phyloP scores from a whole-genome alignment of 257 asterid genomes.

The Paulownia fortunei region DNA sequence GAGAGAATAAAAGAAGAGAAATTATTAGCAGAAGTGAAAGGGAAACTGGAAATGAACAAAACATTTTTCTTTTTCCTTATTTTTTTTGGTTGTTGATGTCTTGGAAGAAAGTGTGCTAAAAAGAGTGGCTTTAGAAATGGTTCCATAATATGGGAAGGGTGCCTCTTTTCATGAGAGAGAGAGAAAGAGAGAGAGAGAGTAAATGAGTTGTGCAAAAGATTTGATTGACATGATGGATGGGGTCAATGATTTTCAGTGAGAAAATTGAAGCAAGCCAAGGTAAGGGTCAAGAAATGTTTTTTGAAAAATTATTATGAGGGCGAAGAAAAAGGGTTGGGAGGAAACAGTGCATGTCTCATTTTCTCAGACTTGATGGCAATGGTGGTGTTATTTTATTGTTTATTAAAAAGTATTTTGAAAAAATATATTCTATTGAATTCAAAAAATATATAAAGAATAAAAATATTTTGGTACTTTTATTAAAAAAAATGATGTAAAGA shows the following conservation, averaged over 20 bases:
- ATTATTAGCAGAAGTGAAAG: conserved; percentile 39
- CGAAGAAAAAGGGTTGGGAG: conserved; percentile 20
- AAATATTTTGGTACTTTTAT: too few relatives aligned
- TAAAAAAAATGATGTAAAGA: too few relatives aligned
- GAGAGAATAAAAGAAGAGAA: conserved; percentile 24
- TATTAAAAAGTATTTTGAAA: too few relatives aligned
- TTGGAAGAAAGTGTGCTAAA: not conserved
- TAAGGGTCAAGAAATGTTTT: conserved; percentile 49
- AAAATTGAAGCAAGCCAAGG: conserved; percentile 47
- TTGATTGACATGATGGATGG: conserved; percentile 75
- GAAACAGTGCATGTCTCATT: conserved; percentile 29
- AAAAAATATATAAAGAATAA: too few relatives aligned
- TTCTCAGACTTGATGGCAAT: conserved; percentile 35
- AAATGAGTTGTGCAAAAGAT: conserved; percentile 48
- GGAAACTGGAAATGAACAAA: conserved; percentile 37
- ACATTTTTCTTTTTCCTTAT: conserved; percentile 55
- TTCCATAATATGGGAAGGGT: conserved; percentile 22
- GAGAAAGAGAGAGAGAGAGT: conserved; percentile 25
- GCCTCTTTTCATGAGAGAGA: too few relatives aligned
- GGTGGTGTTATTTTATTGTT: too few relatives aligned
- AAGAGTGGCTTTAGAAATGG: conserved; percentile 14
- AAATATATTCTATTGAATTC: too few relatives aligned
- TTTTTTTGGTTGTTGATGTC: too few relatives aligned
- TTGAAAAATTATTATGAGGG: conserved; percentile 29
- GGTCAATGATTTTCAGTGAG: conserved; percentile 50